Evolutionary conservation across 768 basidiomycete species (phyloP).

Genomic region (Leccinum sublutescens): DNA sequence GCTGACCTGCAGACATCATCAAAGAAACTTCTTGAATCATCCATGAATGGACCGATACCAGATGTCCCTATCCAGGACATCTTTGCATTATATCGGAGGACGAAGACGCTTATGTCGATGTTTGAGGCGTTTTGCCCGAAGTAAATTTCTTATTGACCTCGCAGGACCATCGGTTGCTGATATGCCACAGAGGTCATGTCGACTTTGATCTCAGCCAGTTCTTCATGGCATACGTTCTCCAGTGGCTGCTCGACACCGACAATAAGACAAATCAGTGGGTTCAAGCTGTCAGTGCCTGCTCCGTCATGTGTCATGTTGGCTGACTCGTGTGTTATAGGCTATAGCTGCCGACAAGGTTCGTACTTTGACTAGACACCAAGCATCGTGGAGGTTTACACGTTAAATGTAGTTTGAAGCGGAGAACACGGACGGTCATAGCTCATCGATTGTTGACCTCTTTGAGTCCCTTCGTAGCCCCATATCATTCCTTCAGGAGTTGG

Average conservation of each 20-base stretch:
- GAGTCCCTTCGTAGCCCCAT: constrained; percentile 91
- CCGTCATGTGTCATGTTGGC: constrained; percentile 1
- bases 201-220: constrained; percentile 70
- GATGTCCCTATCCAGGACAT: constrained; percentile 89
- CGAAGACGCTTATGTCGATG: constrained; percentile 76
- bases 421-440: constrained; percentile 80
- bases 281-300: constrained; percentile 61
- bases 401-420: constrained; percentile 70
- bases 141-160: constrained; percentile 44
- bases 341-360: constrained; percentile 79
- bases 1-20: constrained; percentile 66
- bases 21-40: constrained; percentile 75
- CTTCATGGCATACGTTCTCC: constrained; percentile 85
- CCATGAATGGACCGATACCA: constrained; percentile 83
- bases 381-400: constrained; percentile 3
- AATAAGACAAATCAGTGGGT: constrained; percentile 94
- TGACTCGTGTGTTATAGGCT: constrained; percentile 46
- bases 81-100: constrained; percentile 80
- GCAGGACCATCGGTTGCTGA: constrained; percentile 1
- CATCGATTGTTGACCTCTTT: constrained; percentile 96
- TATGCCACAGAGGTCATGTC: constrained; percentile 45
- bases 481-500: constrained; percentile 80
- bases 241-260: constrained; percentile 89
- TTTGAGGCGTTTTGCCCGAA: constrained; percentile 73
- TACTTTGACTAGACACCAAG: neutral